These are phyloP conservation scores for Passiflora organensis DNA, from an alignment of 345 rosid species.

Conservation along the genomic window DNA sequence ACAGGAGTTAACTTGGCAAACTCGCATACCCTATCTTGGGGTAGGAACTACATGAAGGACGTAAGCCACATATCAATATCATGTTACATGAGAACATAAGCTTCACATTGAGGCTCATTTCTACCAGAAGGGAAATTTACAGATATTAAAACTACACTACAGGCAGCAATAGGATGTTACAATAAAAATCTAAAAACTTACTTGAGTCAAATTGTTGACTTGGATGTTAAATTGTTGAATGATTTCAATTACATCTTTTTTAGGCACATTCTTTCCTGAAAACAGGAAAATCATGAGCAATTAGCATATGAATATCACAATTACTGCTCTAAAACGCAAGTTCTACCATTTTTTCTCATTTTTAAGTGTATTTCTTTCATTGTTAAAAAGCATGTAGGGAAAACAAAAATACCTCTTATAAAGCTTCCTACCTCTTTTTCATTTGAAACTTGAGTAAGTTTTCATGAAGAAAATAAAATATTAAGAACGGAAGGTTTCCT, in stretches of 20 bases:
- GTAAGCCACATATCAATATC: not conserved
- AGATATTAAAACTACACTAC: not conserved
- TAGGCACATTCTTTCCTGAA: slow-evolving; percentile 54
- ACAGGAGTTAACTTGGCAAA: slow-evolving; percentile 93
- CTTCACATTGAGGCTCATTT: no score
- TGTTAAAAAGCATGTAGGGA: no score
- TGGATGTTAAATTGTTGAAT: slow-evolving; percentile 81
- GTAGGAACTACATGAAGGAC: slow-evolving; percentile 45
- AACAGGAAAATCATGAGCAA: slow-evolving; percentile 14
- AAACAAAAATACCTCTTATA: no score
- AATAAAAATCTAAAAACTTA: slow-evolving; percentile 31
- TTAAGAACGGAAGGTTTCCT: no score
- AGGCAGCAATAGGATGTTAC: not conserved
- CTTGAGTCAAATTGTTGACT: slow-evolving; percentile 94
- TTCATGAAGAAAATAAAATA: not conserved
- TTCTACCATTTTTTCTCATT: no score
- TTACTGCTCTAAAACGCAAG: not conserved
- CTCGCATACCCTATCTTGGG: slow-evolving; percentile 93
- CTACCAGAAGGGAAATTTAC: not conserved
- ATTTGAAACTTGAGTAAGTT: no score
- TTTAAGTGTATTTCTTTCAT: no score
- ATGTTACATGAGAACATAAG: no score
- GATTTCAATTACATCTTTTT: slow-evolving; percentile 54
- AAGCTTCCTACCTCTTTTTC: no score
- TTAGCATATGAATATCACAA: not conserved